Conservation (phyloP, 2,329 filamentous ascomycete species). For the Penicillium griseofulvum region DNA sequence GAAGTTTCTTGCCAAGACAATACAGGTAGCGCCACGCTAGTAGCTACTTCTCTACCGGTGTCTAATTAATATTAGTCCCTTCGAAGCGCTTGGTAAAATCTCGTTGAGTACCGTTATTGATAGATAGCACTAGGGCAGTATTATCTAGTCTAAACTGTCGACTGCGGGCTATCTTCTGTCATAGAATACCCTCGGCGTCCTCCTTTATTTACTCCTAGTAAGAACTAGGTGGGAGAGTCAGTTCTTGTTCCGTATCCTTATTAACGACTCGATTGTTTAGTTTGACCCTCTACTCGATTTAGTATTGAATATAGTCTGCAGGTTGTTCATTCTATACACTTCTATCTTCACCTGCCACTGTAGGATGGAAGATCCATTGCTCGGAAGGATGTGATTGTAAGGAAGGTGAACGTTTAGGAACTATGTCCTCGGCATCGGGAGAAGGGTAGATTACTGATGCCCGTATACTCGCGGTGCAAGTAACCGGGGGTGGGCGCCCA, state of each 20-base stretch:
- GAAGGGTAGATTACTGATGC: too few species aligned
- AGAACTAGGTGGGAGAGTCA: conserved; percentile 14
- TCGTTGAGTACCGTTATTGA: conserved; percentile 24
- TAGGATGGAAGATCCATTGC: neutral
- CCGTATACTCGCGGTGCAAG: too few species aligned
- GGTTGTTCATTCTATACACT: conserved; percentile 2
- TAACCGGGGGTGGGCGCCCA: too few species aligned
- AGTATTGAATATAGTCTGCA: conserved; percentile 10
- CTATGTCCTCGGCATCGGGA: neutral
- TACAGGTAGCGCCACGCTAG: conserved; percentile 20
- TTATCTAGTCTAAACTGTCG: conserved; percentile 23
- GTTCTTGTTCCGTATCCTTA: conserved; percentile 23
- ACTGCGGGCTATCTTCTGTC: conserved; percentile 18
- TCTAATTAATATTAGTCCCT: conserved; percentile 22
- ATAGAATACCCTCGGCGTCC: conserved; percentile 14
- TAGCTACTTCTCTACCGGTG: conserved; percentile 22
- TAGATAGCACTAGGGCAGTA: conserved; percentile 19
- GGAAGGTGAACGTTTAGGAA: neutral
- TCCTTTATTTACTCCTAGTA: conserved; percentile 18
- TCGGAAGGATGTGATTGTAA: neutral
- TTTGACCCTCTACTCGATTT: conserved; percentile 14
- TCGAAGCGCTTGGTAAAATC: conserved; percentile 26
- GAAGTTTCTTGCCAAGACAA: conserved; percentile 22
- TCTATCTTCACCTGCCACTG: neutral
- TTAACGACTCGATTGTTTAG: conserved; percentile 18